Conservation (phyloP, 257 asterid genomes). For the Plectranthus barbatus region DNA sequence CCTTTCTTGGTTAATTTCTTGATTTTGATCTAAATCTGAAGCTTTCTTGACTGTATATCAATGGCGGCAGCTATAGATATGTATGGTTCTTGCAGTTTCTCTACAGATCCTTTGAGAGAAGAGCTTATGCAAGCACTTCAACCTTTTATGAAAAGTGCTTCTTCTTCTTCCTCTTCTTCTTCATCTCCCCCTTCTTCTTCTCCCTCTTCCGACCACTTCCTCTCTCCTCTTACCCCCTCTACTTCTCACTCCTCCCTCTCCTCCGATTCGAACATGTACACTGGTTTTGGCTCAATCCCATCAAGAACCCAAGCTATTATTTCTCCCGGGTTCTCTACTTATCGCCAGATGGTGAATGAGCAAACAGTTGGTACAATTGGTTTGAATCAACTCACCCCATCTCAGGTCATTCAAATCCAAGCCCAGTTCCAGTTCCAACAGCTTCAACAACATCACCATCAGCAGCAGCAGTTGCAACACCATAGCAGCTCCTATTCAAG, state of each 20-base stretch:
- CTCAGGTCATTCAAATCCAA: slow-evolving; percentile 67
- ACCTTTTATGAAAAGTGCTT: slow-evolving; percentile 72
- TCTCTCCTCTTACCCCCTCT: not conserved
- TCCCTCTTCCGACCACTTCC: not conserved
- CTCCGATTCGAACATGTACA: slow-evolving; percentile 28
- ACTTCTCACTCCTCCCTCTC: slow-evolving; percentile 21
- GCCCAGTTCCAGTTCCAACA: slow-evolving; percentile 51
- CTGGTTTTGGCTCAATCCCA: slow-evolving; percentile 35
- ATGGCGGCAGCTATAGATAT: slow-evolving; percentile 60
- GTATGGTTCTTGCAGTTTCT: slow-evolving; percentile 34
- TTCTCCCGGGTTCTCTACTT: slow-evolving; percentile 47
- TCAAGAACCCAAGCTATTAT: slow-evolving; percentile 45
- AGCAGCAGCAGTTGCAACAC: slow-evolving; percentile 31
- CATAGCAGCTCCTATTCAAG: slow-evolving; percentile 39
- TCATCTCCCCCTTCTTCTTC: not conserved
- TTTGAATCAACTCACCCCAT: slow-evolving; percentile 49
- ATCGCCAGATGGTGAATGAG: slow-evolving; percentile 29
- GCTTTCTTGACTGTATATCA: not conserved
- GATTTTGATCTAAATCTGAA: not conserved
- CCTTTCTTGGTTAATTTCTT: not conserved
- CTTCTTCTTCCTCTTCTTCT: slow-evolving; percentile 20
- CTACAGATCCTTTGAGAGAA: slow-evolving; percentile 56
- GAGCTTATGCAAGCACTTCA: slow-evolving; percentile 87
- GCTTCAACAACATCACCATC: slow-evolving; percentile 28
- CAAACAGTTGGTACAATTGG: slow-evolving; percentile 44